Evolutionary conservation across 495 filamentous ascomycete genomes (phyloP), one percentile per base, ranked within the genome.

Genomic region (Hyaloscypha variabilis): DNA sequence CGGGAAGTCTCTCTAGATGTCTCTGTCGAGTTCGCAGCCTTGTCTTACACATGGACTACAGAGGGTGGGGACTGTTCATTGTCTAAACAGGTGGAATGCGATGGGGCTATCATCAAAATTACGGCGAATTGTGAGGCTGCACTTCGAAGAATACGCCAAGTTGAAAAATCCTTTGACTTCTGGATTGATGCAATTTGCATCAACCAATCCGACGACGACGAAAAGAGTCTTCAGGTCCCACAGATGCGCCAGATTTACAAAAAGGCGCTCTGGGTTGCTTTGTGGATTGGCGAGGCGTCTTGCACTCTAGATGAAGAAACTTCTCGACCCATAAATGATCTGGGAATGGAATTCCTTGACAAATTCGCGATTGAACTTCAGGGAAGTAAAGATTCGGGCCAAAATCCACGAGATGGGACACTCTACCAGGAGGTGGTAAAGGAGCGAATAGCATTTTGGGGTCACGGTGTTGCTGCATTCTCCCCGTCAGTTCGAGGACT

Each of bases 221-320:
- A 46, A 46, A 46, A 46, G 39, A 46, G 39, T 46, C 39, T 46
- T 17, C 39, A 46, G 13, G 19, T 46, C 39, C 39, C 39, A 46
- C 39, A 17, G 39, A 46, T 46, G 39, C 39, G 39, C 39, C 39
- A 46, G 39, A 46, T 46, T 46, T 46, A 46, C 39, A 17, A 17
- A 17, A 46, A 46, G 2, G 39, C 39, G 39, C 39, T 46, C 39
- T 46, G 39, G 39, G 39, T 46, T 8, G 11, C 39, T 17, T 46
- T 19, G 10, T 46, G 39, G 39, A 46, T 46, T 46, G 39, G 39
- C 39, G 39, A 46, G 39, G 39, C 39, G 39, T 46, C 39, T 46
- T 46, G 39, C 39, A 46, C 39, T 46, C 39, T 46, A 46, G 39
- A 46, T 46, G 39, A 46, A 46, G 39, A 46, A 46, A 46, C 39